Evolutionary conservation across 495 filamentous ascomycete species (phyloP), one percentile per base, ranked within the genome.

Genomic region (Polyplosphaeria fusca): DNA sequence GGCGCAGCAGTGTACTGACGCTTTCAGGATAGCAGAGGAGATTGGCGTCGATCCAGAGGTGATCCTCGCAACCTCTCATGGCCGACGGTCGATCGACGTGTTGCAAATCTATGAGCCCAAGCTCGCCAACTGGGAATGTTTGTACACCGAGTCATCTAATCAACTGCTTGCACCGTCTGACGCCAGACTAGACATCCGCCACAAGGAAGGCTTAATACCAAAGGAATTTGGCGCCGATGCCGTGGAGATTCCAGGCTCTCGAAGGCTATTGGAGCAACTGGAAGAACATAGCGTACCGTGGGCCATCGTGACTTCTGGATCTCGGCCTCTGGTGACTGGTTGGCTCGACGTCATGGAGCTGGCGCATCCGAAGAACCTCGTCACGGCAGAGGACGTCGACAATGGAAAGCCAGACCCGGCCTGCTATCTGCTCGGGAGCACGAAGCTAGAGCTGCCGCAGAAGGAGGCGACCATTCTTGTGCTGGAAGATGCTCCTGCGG

Each of bases 271-370:
- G 52, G 65, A 76, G 47, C 67, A 75, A n/a, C 75, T 88, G 7
- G 79, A 86, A 52, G 65, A 73, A 26, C 70, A 72, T 27, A 68
- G 74, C 41, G 83, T 80, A 0, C 83, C 82, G 41, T 98, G 93
- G 93, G 86, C 88, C 22, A 92, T 98, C 53, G 92, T 96, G 7
- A 98, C 93, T 4, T 91, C 86, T 1, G 93, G 93, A 23, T 91
- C 89, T 0, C 74, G 78, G 38, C 86, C 89, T 3, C 79, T 98
- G 13, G 82, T 96, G 3, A 79, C 79, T 18, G 92, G 91, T 42
- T 98, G 93, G 93, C 79, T 96, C 24, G 76, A 82, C 35, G 85
- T 89, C 3, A 74, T 97, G 64, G 72, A 80, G 39, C 82, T 97
- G 43, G 82, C 89, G 24, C 76, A 77, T 24, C 91, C 91, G 0